A percentile compares a stretch with the other conserved stretches of the same genome.
These are phyloP conservation scores for Geotrichum klebahnii DNA, from an alignment of 1,139 yeast genomes.

Conservation along the genomic window DNA sequence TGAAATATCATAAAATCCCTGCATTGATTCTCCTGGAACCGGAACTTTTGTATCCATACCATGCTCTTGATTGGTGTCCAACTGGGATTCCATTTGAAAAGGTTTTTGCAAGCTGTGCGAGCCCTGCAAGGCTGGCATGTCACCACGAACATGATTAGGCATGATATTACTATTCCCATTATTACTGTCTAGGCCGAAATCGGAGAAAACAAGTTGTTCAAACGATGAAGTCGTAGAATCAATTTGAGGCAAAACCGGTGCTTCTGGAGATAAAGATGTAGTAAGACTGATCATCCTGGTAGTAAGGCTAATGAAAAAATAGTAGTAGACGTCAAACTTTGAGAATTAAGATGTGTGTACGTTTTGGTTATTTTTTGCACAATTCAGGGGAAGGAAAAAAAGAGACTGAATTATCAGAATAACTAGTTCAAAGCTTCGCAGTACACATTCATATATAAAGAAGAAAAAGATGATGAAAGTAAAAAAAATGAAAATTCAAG, in stretches of 20 bases:
- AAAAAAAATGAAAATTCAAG: too few species aligned
- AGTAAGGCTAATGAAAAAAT: not conserved
- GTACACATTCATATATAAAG: too few species aligned
- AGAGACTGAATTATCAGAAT: not conserved
- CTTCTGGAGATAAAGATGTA: not conserved
- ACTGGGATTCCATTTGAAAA: not conserved
- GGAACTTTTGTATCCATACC: not conserved
- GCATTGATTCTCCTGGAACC: conserved; percentile 1
- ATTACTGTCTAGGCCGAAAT: not conserved
- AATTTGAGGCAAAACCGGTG: conserved; percentile 11
- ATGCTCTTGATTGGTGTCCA: not conserved
- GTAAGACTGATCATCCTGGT: not conserved
- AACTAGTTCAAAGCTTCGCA: not conserved
- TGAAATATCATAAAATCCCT: conserved; percentile 4
- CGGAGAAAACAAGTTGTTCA: conserved; percentile 13
- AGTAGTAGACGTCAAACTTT: not conserved
- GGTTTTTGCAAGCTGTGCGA: too few species aligned
- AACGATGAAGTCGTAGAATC: conserved; percentile 7
- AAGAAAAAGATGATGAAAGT: too few species aligned
- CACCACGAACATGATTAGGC: not conserved
- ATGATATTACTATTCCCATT: not conserved
- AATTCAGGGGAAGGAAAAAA: not conserved
- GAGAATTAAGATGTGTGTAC: too few species aligned
- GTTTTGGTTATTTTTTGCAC: not conserved
- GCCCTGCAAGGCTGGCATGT: too few species aligned